Evolutionary conservation across 805 yeast species (phyloP).

Genomic region (Zygotorulaspora danielsina): DNA sequence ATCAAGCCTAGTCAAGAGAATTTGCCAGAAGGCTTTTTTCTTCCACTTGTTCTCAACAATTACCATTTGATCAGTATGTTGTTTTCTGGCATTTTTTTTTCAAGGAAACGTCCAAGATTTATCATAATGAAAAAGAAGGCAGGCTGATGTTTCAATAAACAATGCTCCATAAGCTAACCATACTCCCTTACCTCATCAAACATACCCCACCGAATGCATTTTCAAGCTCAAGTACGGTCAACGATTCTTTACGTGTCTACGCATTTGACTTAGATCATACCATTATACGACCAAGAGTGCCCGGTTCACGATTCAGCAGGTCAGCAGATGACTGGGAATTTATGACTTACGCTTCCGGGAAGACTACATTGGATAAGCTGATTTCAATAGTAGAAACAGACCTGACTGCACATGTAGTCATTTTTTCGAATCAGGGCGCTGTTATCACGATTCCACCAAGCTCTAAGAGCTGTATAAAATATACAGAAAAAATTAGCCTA

Average conservation of each 20-base stretch:
- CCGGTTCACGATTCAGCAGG: constrained; percentile 50
- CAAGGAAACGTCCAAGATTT: too few species aligned
- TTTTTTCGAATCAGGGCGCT: constrained; percentile 86
- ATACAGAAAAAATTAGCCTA: constrained; percentile 41
- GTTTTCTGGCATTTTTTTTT: too few species aligned
- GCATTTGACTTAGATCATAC: constrained; percentile 89
- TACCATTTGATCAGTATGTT: too few species aligned
- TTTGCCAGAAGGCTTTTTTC: too few species aligned
- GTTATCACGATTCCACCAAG: constrained; percentile 28
- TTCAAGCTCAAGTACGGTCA: neutral
- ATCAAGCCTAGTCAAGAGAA: too few species aligned
- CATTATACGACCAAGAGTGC: constrained; percentile 51
- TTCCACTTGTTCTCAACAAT: too few species aligned
- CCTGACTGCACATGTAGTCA: constrained; percentile 45
- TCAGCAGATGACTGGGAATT: constrained; percentile 73
- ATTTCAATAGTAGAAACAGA: constrained; percentile 15
- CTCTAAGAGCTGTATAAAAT: constrained; percentile 36
- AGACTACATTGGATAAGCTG: constrained; percentile 21
- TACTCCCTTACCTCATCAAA: constrained; percentile 44
- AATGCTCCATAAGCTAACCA: constrained; percentile 34
- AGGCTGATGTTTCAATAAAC: too few species aligned
- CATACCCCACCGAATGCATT: constrained; percentile 34
- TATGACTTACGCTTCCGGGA: constrained; percentile 38
- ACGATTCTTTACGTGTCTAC: constrained; percentile 42
- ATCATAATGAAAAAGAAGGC: too few species aligned